These are phyloP conservation scores for Eucalyptus pauciflora DNA, from an alignment of 345 rosid species.

Conservation along the genomic window DNA sequence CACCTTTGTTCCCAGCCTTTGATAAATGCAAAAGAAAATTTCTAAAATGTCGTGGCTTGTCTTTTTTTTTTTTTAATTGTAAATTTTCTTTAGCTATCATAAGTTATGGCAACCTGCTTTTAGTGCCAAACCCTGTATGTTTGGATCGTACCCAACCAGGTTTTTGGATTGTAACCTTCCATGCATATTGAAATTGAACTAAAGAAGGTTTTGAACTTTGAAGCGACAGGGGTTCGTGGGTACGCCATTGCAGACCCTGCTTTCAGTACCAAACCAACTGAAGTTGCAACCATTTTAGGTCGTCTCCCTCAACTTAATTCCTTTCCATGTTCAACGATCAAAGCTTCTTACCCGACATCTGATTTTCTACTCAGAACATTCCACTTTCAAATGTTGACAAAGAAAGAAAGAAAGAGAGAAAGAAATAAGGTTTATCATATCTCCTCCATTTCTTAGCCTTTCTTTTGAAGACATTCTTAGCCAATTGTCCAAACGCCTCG, in stretches of 20 bases:
- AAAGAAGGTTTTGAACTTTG: not conserved
- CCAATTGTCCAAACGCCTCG: not conserved
- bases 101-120: not conserved
- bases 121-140: not conserved
- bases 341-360: too few species aligned
- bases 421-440: not conserved
- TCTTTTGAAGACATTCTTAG: not conserved
- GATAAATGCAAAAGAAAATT: not conserved
- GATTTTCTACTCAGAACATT: too few species aligned
- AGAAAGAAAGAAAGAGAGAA: too few species aligned
- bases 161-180: not conserved
- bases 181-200: not conserved
- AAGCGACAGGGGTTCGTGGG: not conserved
- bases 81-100: not conserved
- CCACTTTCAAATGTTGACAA: too few species aligned
- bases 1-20: not conserved
- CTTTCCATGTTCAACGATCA: not conserved
- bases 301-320: not conserved
- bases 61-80: too few species aligned
- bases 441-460: not conserved
- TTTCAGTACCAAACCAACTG: not conserved
- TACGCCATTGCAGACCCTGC: too few species aligned
- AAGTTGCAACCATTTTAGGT: not conserved
- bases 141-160: not conserved
- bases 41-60: not conserved